Percentiles rank a stretch among this genome's conserved stretches.
Conservation (phyloP, 192 early-diverging fungal species). For the Thamnidium elegans region DNA sequence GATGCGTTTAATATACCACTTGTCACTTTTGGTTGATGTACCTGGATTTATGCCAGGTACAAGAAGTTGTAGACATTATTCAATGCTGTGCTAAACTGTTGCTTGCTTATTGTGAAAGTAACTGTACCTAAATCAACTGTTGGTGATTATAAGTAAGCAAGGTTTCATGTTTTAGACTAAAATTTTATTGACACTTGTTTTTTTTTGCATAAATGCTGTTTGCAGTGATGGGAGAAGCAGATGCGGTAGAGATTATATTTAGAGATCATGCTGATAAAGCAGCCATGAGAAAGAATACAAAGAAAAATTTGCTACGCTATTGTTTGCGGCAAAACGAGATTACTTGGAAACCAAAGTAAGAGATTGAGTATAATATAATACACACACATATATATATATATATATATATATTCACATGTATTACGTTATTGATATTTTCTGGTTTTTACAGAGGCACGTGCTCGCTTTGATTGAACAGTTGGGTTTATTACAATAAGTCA, state of each 20-base stretch:
- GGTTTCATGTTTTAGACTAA: neutral
- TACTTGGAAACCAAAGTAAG: constrained; percentile 59
- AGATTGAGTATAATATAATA: too few relatives aligned
- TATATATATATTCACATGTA: neutral
- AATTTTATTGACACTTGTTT: neutral
- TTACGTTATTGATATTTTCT: constrained; percentile 10
- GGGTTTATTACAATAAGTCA: constrained; percentile 76
- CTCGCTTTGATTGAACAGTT: constrained; percentile 85
- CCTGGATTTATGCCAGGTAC: constrained; percentile 95
- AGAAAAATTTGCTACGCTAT: constrained; percentile 88
- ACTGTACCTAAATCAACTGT: constrained; percentile 97
- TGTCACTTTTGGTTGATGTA: constrained; percentile 90
- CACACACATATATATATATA: too few relatives aligned
- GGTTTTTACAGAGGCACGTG: constrained; percentile 56
- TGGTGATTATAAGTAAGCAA: too few relatives aligned
- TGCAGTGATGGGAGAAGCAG: constrained; percentile 97
- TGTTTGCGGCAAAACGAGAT: constrained; percentile 89
- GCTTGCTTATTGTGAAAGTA: constrained; percentile 94
- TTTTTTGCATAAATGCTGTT: constrained; percentile 60
- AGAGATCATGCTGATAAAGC: constrained; percentile 58
- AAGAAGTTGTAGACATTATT: constrained; percentile 96
- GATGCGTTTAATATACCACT: constrained; percentile 96
- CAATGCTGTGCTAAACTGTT: constrained; percentile 93
- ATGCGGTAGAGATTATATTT: constrained; percentile 96
- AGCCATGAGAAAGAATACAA: constrained; percentile 84